Base-by-base conservation (phyloP, 208 protist species). In the Leishmania tropica region DNA sequence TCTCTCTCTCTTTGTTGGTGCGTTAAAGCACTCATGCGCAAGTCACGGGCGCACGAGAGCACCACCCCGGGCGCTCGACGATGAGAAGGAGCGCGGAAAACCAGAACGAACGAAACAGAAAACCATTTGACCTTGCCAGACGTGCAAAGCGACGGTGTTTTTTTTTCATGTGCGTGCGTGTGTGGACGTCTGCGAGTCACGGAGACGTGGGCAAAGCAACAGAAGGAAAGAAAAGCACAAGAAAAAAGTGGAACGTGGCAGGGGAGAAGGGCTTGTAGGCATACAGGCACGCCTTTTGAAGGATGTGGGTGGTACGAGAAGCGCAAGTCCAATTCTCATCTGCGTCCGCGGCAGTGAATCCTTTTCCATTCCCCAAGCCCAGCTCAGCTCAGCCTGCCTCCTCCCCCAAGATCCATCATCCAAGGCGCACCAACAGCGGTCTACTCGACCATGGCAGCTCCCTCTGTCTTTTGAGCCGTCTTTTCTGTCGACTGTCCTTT, bases 401-500 rank as follows among this genome's bases (percentile, higher is more conserved):
- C 10, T 21, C 10, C 10, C 51, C 51, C 51, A 21, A 13, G 17
- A 54, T 54, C 10, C 15, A 54, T 21, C 0, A 21, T 54, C 15
- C 11, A 54, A 21, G 10, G 3, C 51, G 15, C 51, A 21, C 17
- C 60, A 67, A 13, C n/a, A 10, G 6, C 11, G 21, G 60, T 67
- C 60, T 67, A n/a, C 60, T 67, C 60, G 51, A 54, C 51, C 51
- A 54, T 54, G 15, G 1, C 51, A 54, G 17, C 15, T 54, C 51
- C 51, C 51, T 54, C 51, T 10, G n/a, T 35, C 28, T 35, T 17
- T 0, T 11, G 0, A 10, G 60, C 6, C 65, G 1, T 73, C 24
- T 11, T 73, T 37, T 6, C 75, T 62, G 28, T 72, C 35, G 31
- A 67, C 45, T 73, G 68, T 78, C 79, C 31, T 40, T 68, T 28